Evolutionary conservation across 2,329 filamentous ascomycete genomes (phyloP), one percentile per base, ranked within the genome.

Genomic region (Sarocladium kiliense): DNA sequence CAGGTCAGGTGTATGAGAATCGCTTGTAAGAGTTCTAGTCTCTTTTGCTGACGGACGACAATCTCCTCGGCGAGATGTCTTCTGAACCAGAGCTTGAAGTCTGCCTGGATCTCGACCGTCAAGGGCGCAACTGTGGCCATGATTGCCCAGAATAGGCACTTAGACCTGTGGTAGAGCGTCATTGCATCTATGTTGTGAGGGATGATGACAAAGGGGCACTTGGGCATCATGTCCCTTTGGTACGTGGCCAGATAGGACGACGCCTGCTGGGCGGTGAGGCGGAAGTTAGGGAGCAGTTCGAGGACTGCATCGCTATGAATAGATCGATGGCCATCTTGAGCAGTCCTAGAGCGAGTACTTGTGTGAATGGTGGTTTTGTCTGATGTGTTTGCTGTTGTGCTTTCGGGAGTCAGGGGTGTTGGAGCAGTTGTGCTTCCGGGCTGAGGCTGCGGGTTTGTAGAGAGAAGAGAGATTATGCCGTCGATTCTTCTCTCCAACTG

Each of bases 401-500:
- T 59, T 26, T 57, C 57, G 5, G 58, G 58, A 11, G 58, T 60
- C 9, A 56, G 56, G 4, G 58, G 61, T 16, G 44, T 27, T 4
- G 44, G 44, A 12, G 44, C 18, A 3, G 25, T 23, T 16, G 21
- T 7, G 12, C 9, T 30, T 26, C 53, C 55, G 27, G 42, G 56
- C 16, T 61, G 62, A 11, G 63, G 59, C 36, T 64, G 63, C 19
- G 67, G 65, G 47, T 61, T 66, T 14, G 65, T 64, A 4, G 68
- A 66, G 9, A 73, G 64, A 4, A 73, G 64, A 3, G 66, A 70
- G 50, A 73, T 67, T 21, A 74, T 66, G 37, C 68, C 68, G n/a
- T 74, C 70, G 27, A 74, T 70, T 57, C 71, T 73, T 53, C 69
- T 65, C 54, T 74, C 71, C 2, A 73, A 45, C 37, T 71, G 68